Conservation (phyloP, 2,329 filamentous ascomycete genomes). For the Pseudopithomyces maydicus region DNA sequence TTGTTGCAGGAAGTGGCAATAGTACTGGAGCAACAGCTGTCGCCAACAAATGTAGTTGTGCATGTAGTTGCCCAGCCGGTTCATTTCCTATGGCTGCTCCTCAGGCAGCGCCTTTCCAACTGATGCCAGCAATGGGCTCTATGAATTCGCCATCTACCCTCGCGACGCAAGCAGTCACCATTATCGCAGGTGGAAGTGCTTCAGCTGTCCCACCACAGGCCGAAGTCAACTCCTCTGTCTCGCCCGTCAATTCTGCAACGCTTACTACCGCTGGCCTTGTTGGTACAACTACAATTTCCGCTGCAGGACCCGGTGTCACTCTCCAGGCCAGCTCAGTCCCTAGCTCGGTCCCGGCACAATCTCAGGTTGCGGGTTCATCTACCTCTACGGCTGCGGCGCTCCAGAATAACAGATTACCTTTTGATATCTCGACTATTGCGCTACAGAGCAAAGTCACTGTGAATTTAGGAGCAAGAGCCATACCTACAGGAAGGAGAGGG, state of each 20-base stretch:
- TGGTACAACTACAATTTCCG: slow-evolving; percentile 19
- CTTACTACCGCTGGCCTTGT: slow-evolving; percentile 24
- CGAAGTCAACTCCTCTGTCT: slow-evolving; percentile 15
- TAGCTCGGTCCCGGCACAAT: slow-evolving; percentile 19
- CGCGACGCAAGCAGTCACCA: slow-evolving; percentile 29
- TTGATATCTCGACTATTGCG: slow-evolving; percentile 40
- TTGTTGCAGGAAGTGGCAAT: slow-evolving; percentile 21
- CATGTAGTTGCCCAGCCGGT: slow-evolving; percentile 35
- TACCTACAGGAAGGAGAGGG: slow-evolving; percentile 22
- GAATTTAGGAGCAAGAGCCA: slow-evolving; percentile 32
- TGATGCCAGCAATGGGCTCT: slow-evolving; percentile 22
- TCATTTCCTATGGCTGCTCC: slow-evolving; percentile 39
- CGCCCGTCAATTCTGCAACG: slow-evolving; percentile 27
- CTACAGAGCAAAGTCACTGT: slow-evolving; percentile 44
- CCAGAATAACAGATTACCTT: slow-evolving; percentile 30
- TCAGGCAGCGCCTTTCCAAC: slow-evolving; percentile 32
- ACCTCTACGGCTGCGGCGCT: slow-evolving; percentile 7
- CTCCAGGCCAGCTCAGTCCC: slow-evolving; percentile 19
- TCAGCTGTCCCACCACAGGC: slow-evolving; percentile 15
- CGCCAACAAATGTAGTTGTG: slow-evolving; percentile 30
- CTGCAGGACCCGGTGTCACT: slow-evolving; percentile 23
- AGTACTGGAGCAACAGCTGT: slow-evolving; percentile 13
- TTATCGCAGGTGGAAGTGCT: slow-evolving; percentile 24
- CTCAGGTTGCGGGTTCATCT: slow-evolving; percentile 23
- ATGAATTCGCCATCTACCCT: slow-evolving; percentile 22